These are phyloP conservation scores for Teratosphaeriaceae sp. DNA, from an alignment of 2,329 filamentous ascomycete genomes.

Conservation along the genomic window DNA sequence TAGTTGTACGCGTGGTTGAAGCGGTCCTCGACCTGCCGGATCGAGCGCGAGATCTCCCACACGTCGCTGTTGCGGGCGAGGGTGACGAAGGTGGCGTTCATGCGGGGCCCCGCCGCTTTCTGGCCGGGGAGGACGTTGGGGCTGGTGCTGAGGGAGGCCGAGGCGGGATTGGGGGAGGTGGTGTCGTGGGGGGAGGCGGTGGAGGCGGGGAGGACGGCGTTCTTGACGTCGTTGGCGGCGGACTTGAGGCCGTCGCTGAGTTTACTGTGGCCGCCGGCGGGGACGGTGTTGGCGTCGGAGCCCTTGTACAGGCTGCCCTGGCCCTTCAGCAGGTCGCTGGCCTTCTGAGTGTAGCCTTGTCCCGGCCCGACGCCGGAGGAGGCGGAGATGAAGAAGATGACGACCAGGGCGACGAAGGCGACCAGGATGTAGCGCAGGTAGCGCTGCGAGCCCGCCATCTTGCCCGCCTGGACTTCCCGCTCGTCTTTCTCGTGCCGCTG, in stretches of 20 bases:
- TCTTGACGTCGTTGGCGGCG: background rate
- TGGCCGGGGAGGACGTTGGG: constrained; percentile 32
- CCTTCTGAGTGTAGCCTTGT: constrained; percentile 27
- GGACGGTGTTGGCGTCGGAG: constrained; percentile 4
- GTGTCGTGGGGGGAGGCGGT: constrained; percentile 7
- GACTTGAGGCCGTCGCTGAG: constrained; percentile 3
- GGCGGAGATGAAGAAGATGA: constrained; percentile 77
- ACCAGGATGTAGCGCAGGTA: constrained; percentile 69
- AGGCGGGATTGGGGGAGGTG: constrained; percentile 27
- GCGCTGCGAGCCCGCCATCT: constrained; percentile 64
- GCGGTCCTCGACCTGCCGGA: constrained; percentile 92
- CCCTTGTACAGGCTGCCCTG: constrained; percentile 26
- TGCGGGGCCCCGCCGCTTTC: constrained; percentile 61
- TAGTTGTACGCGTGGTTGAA: constrained; percentile 98
- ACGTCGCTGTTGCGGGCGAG: constrained; percentile 88
- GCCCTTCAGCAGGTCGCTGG: constrained; percentile 29
- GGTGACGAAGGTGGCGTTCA: constrained; percentile 97
- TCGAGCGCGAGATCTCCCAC: constrained; percentile 95
- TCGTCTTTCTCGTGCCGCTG: background rate
- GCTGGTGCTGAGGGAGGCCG: constrained; percentile 7
- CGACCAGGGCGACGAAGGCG: constrained; percentile 70
- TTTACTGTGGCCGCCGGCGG: constrained; percentile 9
- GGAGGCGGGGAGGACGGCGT: background rate
- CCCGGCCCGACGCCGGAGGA: constrained; percentile 40
- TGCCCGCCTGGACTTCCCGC: background rate